A percentile compares a stretch with the other conserved stretches of the same genome.
These are phyloP conservation scores for Phycomyces blakesleeanus DNA, from an alignment of 192 early-diverging fungal species.

Conservation along the genomic window DNA sequence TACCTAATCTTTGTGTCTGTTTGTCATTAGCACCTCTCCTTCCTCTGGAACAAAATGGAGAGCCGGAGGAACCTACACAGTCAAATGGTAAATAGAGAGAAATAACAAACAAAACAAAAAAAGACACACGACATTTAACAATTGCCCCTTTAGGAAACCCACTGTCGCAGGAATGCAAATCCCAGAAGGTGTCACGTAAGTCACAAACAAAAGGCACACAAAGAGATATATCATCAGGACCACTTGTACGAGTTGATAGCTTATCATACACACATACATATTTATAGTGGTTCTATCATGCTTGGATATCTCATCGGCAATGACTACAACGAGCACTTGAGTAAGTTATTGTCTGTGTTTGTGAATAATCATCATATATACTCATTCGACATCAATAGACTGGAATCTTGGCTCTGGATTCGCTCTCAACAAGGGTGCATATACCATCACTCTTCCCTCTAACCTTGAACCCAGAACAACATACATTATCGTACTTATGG, in stretches of 20 bases:
- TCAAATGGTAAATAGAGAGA: conserved; percentile 17
- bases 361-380: too few relatives aligned
- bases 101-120: too few relatives aligned
- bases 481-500: conserved; percentile 29
- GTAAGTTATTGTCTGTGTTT: conserved; percentile 9
- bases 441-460: conserved; percentile 10
- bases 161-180: conserved; percentile 13
- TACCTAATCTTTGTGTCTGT: too few relatives aligned
- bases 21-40: conserved; percentile 6
- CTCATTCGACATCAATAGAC: neutral
- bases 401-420: conserved; percentile 18
- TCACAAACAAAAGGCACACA: neutral
- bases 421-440: conserved; percentile 12
- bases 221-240: neutral
- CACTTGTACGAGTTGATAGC: too few relatives aligned
- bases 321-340: conserved; percentile 21
- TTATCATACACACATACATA: neutral
- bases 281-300: conserved; percentile 11
- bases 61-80: conserved; percentile 14
- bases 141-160: neutral
- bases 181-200: conserved; percentile 18
- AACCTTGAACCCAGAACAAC: conserved; percentile 5
- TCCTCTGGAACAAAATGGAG: conserved; percentile 16
- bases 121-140: neutral
- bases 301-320: conserved; percentile 21